Percentiles rank a stretch among this genome's conserved stretches.
These are phyloP conservation scores for Cenchrus americanus DNA, from an alignment of 176 grass and related monocot genomes.

Conservation along the genomic window DNA sequence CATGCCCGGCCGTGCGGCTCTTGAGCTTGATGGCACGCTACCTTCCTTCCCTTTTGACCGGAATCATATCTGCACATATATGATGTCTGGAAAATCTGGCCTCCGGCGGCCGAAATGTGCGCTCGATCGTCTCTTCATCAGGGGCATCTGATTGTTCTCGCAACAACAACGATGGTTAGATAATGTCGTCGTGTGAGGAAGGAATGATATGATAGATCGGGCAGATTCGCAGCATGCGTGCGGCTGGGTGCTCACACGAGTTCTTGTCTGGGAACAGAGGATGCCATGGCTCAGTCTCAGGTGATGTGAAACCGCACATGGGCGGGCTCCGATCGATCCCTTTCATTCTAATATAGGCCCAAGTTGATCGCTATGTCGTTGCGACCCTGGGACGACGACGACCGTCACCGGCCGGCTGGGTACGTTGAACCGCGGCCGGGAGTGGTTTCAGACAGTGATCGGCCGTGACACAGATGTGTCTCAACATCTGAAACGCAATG, in stretches of 20 bases:
- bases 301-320: not conserved
- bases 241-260: slow-evolving; percentile 8
- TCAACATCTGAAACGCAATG: not conserved
- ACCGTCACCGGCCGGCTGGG: not conserved
- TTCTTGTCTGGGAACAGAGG: not conserved
- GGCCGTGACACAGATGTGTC: not conserved
- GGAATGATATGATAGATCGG: not conserved
- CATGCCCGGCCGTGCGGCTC: not conserved
- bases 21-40: not conserved
- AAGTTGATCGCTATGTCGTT: not conserved
- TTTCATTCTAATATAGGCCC: not conserved
- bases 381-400: not conserved
- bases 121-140: not conserved
- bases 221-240: too few relatives aligned
- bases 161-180: slow-evolving; percentile 6
- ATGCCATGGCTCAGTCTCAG: not conserved
- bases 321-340: too few relatives aligned
- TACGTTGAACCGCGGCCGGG: slow-evolving; percentile 15
- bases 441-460: not conserved
- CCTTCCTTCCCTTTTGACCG: slow-evolving; percentile 1
- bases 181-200: not conserved
- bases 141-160: not conserved
- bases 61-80: slow-evolving; percentile 40
- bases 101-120: not conserved
- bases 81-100: slow-evolving; percentile 26